These are phyloP conservation scores for Globisporangium paddicum DNA, from an alignment of 352 stramenopile genomes.

Conservation along the genomic window DNA sequence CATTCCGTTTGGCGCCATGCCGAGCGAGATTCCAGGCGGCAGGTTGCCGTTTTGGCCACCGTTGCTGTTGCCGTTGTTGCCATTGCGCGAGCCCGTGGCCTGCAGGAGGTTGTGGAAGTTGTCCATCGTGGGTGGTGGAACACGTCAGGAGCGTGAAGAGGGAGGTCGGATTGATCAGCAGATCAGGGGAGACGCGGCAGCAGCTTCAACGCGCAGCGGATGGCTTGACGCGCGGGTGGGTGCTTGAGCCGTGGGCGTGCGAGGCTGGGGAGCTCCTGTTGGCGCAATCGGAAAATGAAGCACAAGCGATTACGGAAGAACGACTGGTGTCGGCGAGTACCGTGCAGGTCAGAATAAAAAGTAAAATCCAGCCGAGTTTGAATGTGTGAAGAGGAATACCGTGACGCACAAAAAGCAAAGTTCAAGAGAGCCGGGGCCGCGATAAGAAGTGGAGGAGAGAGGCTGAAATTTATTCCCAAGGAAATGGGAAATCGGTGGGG, in stretches of 20 bases:
- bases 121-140: slow-evolving; percentile 42
- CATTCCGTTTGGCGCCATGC: slow-evolving; percentile 36
- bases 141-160: background rate
- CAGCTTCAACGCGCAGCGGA: slow-evolving; percentile 4
- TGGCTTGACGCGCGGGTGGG: background rate
- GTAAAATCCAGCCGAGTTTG: background rate
- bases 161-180: background rate
- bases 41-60: slow-evolving; percentile 15
- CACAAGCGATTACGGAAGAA: no score
- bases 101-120: slow-evolving; percentile 78
- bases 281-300: background rate
- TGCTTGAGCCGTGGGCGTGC: slow-evolving; percentile 7
- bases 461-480: background rate
- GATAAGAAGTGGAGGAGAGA: background rate
- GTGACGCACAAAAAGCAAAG: no score
- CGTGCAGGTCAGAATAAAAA: background rate
- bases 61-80: slow-evolving; percentile 7
- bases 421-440: background rate
- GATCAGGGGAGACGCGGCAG: no score
- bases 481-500: no score
- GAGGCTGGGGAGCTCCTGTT: no score
- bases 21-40: slow-evolving; percentile 30
- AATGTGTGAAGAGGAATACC: no score
- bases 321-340: background rate
- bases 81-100: slow-evolving; percentile 50